Evolutionary conservation across 2,329 filamentous ascomycete species (phyloP), one percentile per base, ranked within the genome.

Genomic region (Emergomyces pasteurianus): DNA sequence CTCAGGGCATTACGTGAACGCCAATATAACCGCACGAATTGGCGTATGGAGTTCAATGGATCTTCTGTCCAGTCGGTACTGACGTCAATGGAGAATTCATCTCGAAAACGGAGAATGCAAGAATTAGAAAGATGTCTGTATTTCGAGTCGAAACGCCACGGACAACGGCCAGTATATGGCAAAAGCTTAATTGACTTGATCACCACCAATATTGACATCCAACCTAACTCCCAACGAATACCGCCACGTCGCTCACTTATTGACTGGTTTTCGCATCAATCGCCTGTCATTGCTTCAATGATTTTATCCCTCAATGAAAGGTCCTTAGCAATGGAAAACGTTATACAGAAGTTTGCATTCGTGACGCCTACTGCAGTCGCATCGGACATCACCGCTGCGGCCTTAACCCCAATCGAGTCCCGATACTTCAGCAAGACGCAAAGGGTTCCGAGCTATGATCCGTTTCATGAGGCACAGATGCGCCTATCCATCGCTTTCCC

Each of bases 401-500:
- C 89, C 1, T 78, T 94, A 7, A 88, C 88, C 0, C 78, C 86
- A 53, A 79, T 79, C 62, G 75, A 86, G 59, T 83, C 85, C 3
- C 78, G 70, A 26, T 69, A 72, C 42, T 67, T 75, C 58, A 73
- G 70, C 16, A 70, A 67, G 10, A 70, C 71, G 69, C 82, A 82
- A 9, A 80, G 81, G 64, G 78, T 81, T 66, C 71, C 81, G 10
- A 79, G 82, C 0, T 74, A 80, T 1, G 92, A 99, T 70, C 90
- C 92, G 0, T 96, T 94, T 81, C 94, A 99, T 67, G 90, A 96
- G 74, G 85, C 92, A 16, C 89, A 92, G 21, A 94, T 96, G 82
- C 87, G 91, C 26, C 80, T 95, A 18, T 95, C 90, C 3, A 96
- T 99, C 63, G 94, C 95, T 52, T 99, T 99, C 71, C 94, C 95